Percentiles rank a stretch among this genome's conserved stretches.
Conservation (phyloP, 352 stramenopile genomes). For the Aphanomyces euteiches region DNA sequence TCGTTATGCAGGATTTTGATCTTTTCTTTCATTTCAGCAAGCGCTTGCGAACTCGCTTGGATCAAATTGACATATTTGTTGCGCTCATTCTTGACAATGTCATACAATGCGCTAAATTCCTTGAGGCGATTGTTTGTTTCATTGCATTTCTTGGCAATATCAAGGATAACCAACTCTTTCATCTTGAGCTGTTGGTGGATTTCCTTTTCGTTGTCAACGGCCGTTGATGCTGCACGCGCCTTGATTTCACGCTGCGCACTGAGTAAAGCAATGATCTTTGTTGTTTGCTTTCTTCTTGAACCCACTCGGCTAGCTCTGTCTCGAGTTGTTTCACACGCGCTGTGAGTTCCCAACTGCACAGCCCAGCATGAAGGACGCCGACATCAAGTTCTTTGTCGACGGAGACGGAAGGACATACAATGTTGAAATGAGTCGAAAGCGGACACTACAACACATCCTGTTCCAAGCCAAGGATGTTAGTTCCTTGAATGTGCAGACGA, state of each 20-base stretch:
- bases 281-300: conserved; percentile 84
- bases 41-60: conserved; percentile 83
- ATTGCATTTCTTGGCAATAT: conserved; percentile 93
- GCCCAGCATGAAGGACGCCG: too few relatives aligned
- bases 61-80: conserved; percentile 97
- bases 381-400: too few relatives aligned
- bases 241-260: conserved; percentile 90
- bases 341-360: too few relatives aligned
- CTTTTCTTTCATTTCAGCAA: conserved; percentile 95
- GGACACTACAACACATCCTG: too few relatives aligned
- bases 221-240: conserved; percentile 72
- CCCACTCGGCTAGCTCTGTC: conserved; percentile 80
- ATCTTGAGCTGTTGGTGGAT: conserved; percentile 89
- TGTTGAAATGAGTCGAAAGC: too few relatives aligned
- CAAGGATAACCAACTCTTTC: conserved; percentile 91
- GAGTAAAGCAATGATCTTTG: conserved; percentile 79
- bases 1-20: conserved; percentile 95
- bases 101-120: conserved; percentile 91
- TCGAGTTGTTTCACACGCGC: conserved; percentile 70
- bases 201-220: conserved; percentile 72
- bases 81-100: conserved; percentile 94
- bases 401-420: too few relatives aligned
- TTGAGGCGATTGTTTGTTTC: conserved; percentile 90
- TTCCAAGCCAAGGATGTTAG: too few relatives aligned
- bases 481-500: too few relatives aligned